Percentiles rank a stretch among this genome's conserved stretches.
Conservation (phyloP, 306 rosid species). For the Lathyrus sativus region DNA sequence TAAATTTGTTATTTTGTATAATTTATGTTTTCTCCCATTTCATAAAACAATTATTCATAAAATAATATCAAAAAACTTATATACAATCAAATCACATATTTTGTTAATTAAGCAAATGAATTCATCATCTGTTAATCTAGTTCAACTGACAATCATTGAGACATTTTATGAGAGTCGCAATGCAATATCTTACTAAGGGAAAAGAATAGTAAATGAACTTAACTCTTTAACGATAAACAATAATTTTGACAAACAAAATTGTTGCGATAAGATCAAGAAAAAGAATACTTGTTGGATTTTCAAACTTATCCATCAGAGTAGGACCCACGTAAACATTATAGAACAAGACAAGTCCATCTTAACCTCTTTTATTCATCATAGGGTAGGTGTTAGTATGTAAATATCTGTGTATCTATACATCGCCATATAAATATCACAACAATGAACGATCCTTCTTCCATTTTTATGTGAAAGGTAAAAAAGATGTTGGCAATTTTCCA, state of each 20-base stretch:
- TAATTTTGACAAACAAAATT: background rate
- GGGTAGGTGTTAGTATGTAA: constrained; percentile 11
- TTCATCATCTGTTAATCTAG: too few relatives aligned
- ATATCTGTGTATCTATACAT: background rate
- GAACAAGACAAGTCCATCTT: constrained; percentile 24
- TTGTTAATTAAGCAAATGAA: too few relatives aligned
- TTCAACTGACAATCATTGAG: too few relatives aligned
- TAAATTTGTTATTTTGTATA: too few relatives aligned
- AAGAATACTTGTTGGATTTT: constrained; percentile 33
- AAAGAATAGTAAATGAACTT: too few relatives aligned
- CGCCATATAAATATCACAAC: constrained; percentile 27
- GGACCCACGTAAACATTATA: constrained; percentile 45
- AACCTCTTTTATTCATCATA: constrained; percentile 7
- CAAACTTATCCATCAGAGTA: constrained; percentile 55
- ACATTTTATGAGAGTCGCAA: too few relatives aligned
- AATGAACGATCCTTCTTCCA: background rate
- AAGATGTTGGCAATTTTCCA: constrained; percentile 91
- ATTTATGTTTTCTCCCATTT: too few relatives aligned
- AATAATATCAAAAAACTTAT: too few relatives aligned
- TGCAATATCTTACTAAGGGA: too few relatives aligned
- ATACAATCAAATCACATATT: too few relatives aligned
- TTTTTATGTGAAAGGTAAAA: background rate
- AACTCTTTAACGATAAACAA: too few relatives aligned
- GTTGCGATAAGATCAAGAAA: constrained; percentile 34
- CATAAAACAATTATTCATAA: too few relatives aligned